phyloP scores from a whole-genome alignment of 371 early-diverging fungal species.

The Mucor racemosus region DNA sequence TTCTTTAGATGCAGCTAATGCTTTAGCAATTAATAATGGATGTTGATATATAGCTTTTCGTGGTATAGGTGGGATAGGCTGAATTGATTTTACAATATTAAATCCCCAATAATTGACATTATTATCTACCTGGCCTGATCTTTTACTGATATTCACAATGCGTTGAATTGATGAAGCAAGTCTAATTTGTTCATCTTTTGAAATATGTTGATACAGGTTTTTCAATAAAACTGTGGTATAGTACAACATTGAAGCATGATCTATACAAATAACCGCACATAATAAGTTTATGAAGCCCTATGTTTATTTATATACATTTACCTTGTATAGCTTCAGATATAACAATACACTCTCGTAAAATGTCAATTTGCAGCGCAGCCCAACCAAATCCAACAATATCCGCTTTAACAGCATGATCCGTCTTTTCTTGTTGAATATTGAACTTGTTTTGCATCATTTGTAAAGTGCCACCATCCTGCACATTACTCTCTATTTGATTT shows the following conservation, averaged over 20 bases:
- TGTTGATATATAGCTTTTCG: conserved; percentile 48
- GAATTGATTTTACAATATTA: conserved; percentile 49
- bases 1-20: conserved; percentile 32
- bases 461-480: conserved; percentile 31
- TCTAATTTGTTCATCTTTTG: conserved; percentile 72
- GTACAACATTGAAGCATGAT: conserved; percentile 66
- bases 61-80: conserved; percentile 47
- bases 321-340: conserved; percentile 76
- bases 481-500: conserved; percentile 22
- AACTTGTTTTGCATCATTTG: conserved; percentile 21
- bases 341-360: conserved; percentile 74
- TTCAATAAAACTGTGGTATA: conserved; percentile 73
- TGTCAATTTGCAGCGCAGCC: conserved; percentile 80
- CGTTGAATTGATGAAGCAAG: conserved; percentile 67
- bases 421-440: conserved; percentile 1
- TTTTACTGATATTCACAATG: conserved; percentile 54
- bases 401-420: not conserved
- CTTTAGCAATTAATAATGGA: conserved; percentile 29
- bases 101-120: conserved; percentile 58
- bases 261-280: conserved; percentile 30
- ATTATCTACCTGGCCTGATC: conserved; percentile 23
- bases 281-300: not conserved
- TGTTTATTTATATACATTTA: conserved; percentile 16
- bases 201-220: conserved; percentile 68
- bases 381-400: conserved; percentile 62